A percentile compares a stretch with the other conserved stretches of the same genome.
Conservation (phyloP, 139 green algal genomes). For the Nannochloris sp. region DNA sequence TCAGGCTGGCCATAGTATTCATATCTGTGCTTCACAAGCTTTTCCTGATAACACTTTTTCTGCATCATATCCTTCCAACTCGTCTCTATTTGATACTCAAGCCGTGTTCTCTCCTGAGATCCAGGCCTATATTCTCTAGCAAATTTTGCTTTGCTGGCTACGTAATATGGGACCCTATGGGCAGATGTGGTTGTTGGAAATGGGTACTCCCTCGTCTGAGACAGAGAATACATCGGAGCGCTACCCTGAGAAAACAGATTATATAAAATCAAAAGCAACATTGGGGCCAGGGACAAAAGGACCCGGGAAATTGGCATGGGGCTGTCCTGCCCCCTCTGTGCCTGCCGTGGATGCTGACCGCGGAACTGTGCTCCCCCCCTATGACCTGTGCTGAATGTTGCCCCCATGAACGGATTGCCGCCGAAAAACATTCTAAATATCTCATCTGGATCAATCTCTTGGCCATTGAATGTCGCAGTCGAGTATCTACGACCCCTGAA, state of each 20-base stretch:
- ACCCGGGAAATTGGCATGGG: conserved; percentile 17
- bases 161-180: conserved; percentile 24
- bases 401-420: conserved; percentile 21
- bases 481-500: conserved; percentile 7
- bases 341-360: conserved; percentile 6
- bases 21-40: conserved; percentile 18
- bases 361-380: not conserved
- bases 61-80: conserved; percentile 22
- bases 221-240: conserved; percentile 20
- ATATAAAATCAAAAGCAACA: conserved; percentile 45
- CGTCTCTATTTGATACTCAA: conserved; percentile 25
- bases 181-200: conserved; percentile 3
- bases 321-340: not conserved
- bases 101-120: conserved; percentile 11
- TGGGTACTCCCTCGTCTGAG: conserved; percentile 14
- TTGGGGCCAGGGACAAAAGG: conserved; percentile 33
- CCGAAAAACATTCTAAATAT: conserved; percentile 61
- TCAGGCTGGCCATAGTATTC: conserved; percentile 21
- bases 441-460: conserved; percentile 47
- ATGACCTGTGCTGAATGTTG: conserved; percentile 3
- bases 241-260: conserved; percentile 28
- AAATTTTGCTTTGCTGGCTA: conserved; percentile 7
- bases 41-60: conserved; percentile 32
- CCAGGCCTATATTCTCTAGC: conserved; percentile 9
- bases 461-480: conserved; percentile 1